A percentile compares a stretch with the other conserved stretches of the same genome.
These are phyloP conservation scores for Colletotrichum sp. DNA, from an alignment of 2,329 filamentous ascomycete species.

Conservation along the genomic window DNA sequence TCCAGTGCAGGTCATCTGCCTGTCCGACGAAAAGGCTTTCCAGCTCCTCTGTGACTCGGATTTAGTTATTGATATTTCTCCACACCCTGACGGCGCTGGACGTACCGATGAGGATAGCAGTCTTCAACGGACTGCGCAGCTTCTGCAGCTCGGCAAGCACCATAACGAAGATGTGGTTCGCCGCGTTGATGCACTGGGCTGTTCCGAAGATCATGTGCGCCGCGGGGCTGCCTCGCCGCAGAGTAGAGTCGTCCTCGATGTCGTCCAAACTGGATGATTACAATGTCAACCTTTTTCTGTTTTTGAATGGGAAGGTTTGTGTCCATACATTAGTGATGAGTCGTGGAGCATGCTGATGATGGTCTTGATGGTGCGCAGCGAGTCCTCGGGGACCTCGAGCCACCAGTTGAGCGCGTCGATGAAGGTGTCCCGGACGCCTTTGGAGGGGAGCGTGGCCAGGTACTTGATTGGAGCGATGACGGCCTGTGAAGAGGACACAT, in stretches of 20 bases:
- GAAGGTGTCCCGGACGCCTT: background rate
- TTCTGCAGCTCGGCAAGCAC: constrained; percentile 62
- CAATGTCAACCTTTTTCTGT: background rate
- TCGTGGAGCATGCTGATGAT: background rate
- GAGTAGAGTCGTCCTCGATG: constrained; percentile 79
- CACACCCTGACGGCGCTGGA: accelerated
- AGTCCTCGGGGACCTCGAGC: background rate
- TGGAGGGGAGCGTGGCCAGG: background rate
- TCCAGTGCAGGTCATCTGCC: constrained; percentile 90
- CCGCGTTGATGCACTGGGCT: constrained; percentile 86
- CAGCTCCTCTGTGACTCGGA: too few relatives aligned
- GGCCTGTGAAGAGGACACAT: background rate
- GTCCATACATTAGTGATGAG: background rate
- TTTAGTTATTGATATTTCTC: background rate
- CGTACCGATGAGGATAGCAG: background rate
- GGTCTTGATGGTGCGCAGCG: background rate
- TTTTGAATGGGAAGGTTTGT: accelerated
- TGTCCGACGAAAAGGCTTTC: constrained; percentile 81
- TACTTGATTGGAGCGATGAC: background rate
- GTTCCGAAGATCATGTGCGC: constrained; percentile 85
- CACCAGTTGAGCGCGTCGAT: background rate
- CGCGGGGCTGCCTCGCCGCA: constrained; percentile 80
- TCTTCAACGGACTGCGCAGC: background rate
- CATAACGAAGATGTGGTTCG: constrained; percentile 86
- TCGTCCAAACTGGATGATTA: constrained; percentile 63